phyloP scores from a whole-genome alignment of 2,329 filamentous ascomycete species.

The Malbranchea zuffiana region DNA sequence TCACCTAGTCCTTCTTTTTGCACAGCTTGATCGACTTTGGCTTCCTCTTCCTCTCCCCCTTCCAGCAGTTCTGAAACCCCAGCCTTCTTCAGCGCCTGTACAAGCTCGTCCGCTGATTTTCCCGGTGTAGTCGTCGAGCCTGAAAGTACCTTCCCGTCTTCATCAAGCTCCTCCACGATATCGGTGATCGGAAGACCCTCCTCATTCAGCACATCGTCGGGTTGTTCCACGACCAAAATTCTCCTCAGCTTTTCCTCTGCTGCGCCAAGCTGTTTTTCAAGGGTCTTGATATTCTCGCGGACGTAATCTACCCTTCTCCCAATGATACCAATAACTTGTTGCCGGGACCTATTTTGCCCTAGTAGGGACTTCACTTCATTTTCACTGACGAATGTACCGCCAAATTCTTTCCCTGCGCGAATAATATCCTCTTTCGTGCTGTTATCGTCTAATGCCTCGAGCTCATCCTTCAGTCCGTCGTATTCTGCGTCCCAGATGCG shows the following conservation, averaged over 20 bases:
- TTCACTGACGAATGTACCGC: constrained; percentile 34
- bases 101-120: constrained; percentile 54
- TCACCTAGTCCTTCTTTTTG: neutral
- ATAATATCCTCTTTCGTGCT: constrained; percentile 46
- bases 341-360: constrained; percentile 42
- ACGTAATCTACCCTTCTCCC: constrained; percentile 80
- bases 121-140: constrained; percentile 57
- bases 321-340: constrained; percentile 58
- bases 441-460: constrained; percentile 46
- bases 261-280: constrained; percentile 60
- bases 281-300: constrained; percentile 61
- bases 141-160: constrained; percentile 73
- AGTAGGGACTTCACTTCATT: constrained; percentile 48
- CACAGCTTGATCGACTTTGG: neutral
- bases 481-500: constrained; percentile 86
- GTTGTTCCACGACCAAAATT: constrained; percentile 48
- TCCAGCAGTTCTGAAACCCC: constrained; percentile 47
- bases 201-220: constrained; percentile 39
- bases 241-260: constrained; percentile 61
- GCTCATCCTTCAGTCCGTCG: constrained; percentile 74
- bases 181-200: constrained; percentile 73
- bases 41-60: constrained; percentile 5
- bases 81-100: constrained; percentile 66
- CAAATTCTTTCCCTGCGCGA: constrained; percentile 34
- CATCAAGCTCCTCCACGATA: constrained; percentile 84